Evolutionary conservation across 1,284 basidiomycete species (phyloP), one percentile per base, ranked within the genome.

Genomic region (Microbotryum silenes-acaulis): DNA sequence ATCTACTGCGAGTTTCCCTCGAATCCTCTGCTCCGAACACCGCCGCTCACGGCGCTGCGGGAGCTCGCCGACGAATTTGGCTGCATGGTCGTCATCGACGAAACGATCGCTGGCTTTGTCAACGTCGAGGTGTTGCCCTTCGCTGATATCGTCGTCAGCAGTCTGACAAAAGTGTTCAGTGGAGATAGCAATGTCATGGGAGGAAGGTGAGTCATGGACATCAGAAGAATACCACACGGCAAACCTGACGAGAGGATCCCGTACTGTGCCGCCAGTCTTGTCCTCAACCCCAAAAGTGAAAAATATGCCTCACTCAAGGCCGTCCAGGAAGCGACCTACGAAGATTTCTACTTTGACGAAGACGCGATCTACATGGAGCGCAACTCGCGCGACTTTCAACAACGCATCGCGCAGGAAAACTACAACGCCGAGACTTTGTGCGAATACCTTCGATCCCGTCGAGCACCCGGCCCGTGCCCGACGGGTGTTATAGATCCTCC

Each of bases 181-280:
- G 94, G 94, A 3, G 88, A 91, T 62, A 83, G 86, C 37, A 98
- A 98, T 72, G 92, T 94, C 60, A 97, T 98, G 94, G 94, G 94
- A 57, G 94, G 94, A 70, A 88, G 88, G 91, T 91, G 71, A 55
- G 82, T 75, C 37, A 42, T 18, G 12, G 4, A 14, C 37, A 42
- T 42, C 10, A 51, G 37, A 31, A 20, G 42, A 57, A 31, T 58
- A 57, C 37, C 3, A 18, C 12, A 16, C 37, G 16, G 37, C 37
- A 42, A 14, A 12, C 37, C 37, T 42, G 37, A 42, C 37, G 37
- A 42, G 37, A 42, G 37, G 37, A 16, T 18, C 37, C 4, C 12
- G 44, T 9, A 42, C 20, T 45, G 25, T 23, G 56, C 48, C 7
- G n/a, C 29, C 50, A 90, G 89, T 68, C 79, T 97, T 20, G 85